Base-by-base conservation (phyloP, 441 rosid species). In the Erodium moschatum region DNA sequence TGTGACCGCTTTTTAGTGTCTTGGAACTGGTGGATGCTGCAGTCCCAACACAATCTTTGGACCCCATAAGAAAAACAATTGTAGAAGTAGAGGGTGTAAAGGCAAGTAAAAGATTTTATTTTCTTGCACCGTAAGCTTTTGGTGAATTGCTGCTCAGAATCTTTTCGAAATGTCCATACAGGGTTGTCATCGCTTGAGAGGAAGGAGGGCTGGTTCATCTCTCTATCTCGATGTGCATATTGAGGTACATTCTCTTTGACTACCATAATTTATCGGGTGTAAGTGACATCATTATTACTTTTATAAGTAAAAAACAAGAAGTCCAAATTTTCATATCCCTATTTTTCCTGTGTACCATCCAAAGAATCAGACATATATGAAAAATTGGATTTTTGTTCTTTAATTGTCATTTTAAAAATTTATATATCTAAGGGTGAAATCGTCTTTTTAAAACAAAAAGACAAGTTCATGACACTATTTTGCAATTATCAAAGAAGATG, bases 21-120 rank as follows among this genome's bases (percentile, higher is more conserved):
- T 72, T 93, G 88, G 98, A 93, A 80, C 80, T 93, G 81, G 98
- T 89, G 75, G 98, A 91, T 86, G 96, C 98, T 76, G 97, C 97
- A 73, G 77, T 89, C 64, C 97, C 96, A 10, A 76, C 77, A 35
- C 85, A 91, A 72, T 80, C 84, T 48, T 77, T 93, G 86, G 84
- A 84, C 72, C 91, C 92, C 58, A 76, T 89, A 60, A 85, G 72
- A 71, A 82, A 83, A 75, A 88, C 91, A 65, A 89, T 93, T 76
- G 81, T 87, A 67, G 81, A 81, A 76, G 96, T 88, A 65, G 85
- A 91, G 71, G 98, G 91, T 70, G 97, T 89, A 71, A 85, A 86
- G 92, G 97, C 88, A 77, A 31, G 72, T 44, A 52, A 31, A 35
- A 38, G 21, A 56, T 35, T 54, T 73, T 72, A 3, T 64, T 42